Conservation (phyloP, 768 basidiomycete species). For the Harrya chromipes region DNA sequence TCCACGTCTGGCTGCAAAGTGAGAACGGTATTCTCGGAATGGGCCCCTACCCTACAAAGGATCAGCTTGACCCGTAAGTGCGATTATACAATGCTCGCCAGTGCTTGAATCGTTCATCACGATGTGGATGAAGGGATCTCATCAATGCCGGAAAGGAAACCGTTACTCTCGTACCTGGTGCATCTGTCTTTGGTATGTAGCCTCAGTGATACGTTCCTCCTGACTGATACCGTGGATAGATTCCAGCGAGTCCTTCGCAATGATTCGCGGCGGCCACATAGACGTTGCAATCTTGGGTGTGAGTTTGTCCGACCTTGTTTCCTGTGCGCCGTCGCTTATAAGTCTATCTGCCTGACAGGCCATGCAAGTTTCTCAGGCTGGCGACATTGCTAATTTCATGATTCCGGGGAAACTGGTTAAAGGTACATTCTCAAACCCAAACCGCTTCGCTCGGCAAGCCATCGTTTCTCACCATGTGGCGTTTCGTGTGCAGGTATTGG, state of each 20-base stretch:
- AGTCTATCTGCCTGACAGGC: constrained; percentile 46
- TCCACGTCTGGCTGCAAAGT: constrained; percentile 86
- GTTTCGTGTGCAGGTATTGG: constrained; percentile 66
- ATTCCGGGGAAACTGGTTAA: constrained; percentile 92
- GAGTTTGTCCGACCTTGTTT: constrained; percentile 28
- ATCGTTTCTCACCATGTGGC: constrained; percentile 7
- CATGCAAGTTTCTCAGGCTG: constrained; percentile 91
- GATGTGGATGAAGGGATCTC: constrained; percentile 61
- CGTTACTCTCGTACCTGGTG: constrained; percentile 87
- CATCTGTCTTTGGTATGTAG: constrained; percentile 79
- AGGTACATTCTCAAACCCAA: constrained; percentile 39
- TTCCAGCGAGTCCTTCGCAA: constrained; percentile 91
- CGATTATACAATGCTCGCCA: background rate
- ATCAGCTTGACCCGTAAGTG: constrained; percentile 76
- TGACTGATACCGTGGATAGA: constrained; percentile 35
- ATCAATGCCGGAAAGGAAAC: constrained; percentile 97
- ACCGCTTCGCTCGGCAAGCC: background rate
- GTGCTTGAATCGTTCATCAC: constrained; percentile 1
- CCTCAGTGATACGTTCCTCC: background rate
- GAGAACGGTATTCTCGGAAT: constrained; percentile 89
- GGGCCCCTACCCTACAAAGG: constrained; percentile 85
- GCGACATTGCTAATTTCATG: constrained; percentile 98
- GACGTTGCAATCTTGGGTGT: constrained; percentile 92
- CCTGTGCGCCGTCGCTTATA: background rate
- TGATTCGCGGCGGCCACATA: constrained; percentile 97